Conservation (phyloP, 2,329 filamentous ascomycete species). For the Aspergillus sp. region DNA sequence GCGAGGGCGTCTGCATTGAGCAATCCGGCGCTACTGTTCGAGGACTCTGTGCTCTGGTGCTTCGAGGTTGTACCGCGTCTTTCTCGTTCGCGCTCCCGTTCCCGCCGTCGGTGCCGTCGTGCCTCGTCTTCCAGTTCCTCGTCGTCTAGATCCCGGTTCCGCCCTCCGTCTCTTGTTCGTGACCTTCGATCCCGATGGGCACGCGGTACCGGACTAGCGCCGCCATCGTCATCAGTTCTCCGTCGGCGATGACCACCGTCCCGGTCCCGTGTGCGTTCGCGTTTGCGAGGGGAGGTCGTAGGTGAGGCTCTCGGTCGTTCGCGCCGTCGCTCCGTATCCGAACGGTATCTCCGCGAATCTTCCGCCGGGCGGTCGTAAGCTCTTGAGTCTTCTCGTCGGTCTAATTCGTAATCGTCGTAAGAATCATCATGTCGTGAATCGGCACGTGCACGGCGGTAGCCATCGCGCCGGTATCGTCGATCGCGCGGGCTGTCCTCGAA, state of each 20-base stretch:
- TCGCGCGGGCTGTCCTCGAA: slow-evolving; percentile 21
- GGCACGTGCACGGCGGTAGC: slow-evolving; percentile 19
- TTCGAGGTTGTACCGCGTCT: slow-evolving; percentile 30
- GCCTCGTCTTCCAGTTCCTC: slow-evolving; percentile 16
- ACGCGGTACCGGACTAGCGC: slow-evolving; percentile 26
- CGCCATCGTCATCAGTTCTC: slow-evolving; percentile 29
- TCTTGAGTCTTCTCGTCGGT: slow-evolving; percentile 18
- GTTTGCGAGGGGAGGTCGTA: slow-evolving; percentile 35
- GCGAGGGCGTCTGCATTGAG: slow-evolving; percentile 61
- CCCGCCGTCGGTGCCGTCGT: slow-evolving; percentile 10
- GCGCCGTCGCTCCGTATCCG: slow-evolving; percentile 18
- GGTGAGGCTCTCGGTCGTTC: slow-evolving; percentile 38
- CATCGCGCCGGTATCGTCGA: slow-evolving; percentile 24
- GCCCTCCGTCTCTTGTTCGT: slow-evolving; percentile 17
- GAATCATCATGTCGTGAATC: slow-evolving; percentile 23
- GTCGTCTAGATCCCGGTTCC: slow-evolving; percentile 19
- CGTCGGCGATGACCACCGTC: slow-evolving; percentile 30
- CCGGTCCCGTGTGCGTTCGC: slow-evolving; percentile 33
- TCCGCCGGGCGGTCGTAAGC: not conserved
- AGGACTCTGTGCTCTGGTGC: slow-evolving; percentile 43
- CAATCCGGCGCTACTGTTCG: slow-evolving; percentile 43
- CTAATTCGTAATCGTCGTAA: slow-evolving; percentile 14
- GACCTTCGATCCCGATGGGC: slow-evolving; percentile 9
- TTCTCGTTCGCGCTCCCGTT: slow-evolving; percentile 23
- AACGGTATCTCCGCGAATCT: slow-evolving; percentile 7